A percentile compares a stretch with the other conserved stretches of the same genome.
Conservation (phyloP, 192 early-diverging fungal species). For the Linnemannia hyalina region DNA sequence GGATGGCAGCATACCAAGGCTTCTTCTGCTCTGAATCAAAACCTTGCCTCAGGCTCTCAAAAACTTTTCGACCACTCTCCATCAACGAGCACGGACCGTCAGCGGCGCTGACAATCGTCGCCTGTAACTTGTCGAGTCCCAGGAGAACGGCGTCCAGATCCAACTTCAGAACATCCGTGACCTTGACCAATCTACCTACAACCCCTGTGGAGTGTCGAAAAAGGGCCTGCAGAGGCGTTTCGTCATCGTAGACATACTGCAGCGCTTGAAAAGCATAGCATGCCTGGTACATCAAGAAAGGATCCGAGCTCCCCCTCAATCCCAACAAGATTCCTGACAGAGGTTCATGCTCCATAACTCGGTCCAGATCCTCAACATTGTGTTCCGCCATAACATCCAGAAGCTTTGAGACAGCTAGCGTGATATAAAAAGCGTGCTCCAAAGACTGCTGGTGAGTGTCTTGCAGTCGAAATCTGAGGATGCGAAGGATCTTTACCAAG, state of each 20-base stretch:
- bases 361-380: neutral
- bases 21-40: neutral
- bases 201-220: neutral
- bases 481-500: neutral
- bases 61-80: slow-evolving; percentile 3
- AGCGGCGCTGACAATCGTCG: neutral
- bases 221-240: neutral
- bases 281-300: neutral
- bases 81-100: neutral
- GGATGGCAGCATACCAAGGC: slow-evolving; percentile 19
- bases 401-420: neutral
- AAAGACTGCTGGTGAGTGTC: neutral
- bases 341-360: neutral
- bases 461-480: neutral
- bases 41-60: neutral
- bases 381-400: neutral
- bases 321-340: neutral
- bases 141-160: neutral
- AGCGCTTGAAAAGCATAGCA: neutral
- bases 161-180: neutral
- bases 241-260: neutral
- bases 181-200: neutral
- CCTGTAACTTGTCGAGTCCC: neutral
- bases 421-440: neutral
- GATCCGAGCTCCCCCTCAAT: neutral